These are phyloP conservation scores for Lentinula detonsa DNA, from an alignment of 768 basidiomycete genomes.

Conservation along the genomic window DNA sequence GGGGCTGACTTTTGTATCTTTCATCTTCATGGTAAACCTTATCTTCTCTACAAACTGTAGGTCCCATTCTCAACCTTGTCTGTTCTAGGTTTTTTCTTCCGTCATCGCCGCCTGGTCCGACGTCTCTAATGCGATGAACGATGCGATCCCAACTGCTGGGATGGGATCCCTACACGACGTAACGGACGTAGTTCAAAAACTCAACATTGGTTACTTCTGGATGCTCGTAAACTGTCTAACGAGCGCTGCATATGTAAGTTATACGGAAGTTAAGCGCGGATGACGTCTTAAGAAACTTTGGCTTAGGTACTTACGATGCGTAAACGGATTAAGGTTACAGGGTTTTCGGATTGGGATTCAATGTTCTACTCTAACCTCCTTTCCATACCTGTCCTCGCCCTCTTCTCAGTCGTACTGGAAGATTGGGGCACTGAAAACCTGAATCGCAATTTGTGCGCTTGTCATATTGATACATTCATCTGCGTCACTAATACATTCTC, in stretches of 20 bases:
- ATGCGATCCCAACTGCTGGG: conserved; percentile 28
- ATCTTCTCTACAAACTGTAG: not conserved
- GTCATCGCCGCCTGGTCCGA: conserved; percentile 97
- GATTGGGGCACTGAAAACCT: conserved; percentile 85
- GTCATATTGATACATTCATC: conserved; percentile 20
- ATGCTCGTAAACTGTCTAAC: conserved; percentile 90
- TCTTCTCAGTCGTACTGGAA: conserved; percentile 81
- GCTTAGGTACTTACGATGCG: conserved; percentile 89
- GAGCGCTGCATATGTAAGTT: conserved; percentile 83
- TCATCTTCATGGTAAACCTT: conserved; percentile 78
- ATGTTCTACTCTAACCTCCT: conserved; percentile 99
- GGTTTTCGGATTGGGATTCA: conserved; percentile 96
- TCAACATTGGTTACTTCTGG: conserved; percentile 91
- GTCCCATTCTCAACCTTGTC: not conserved
- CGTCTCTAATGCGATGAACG: conserved; percentile 43
- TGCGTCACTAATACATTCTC: conserved; percentile 2
- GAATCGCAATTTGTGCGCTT: conserved; percentile 71
- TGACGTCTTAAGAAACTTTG: not conserved
- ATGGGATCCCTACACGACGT: conserved; percentile 32
- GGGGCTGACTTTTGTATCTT: conserved; percentile 80
- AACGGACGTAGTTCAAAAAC: conserved; percentile 36
- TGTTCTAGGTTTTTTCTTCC: conserved; percentile 76
- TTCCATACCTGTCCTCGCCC: conserved; percentile 82
- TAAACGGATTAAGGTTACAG: conserved; percentile 90
- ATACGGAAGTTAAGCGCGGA: not conserved